A percentile compares a stretch with the other conserved stretches of the same genome.
Conservation (phyloP, 306 rosid species). For the Coriaria nepalensis region DNA sequence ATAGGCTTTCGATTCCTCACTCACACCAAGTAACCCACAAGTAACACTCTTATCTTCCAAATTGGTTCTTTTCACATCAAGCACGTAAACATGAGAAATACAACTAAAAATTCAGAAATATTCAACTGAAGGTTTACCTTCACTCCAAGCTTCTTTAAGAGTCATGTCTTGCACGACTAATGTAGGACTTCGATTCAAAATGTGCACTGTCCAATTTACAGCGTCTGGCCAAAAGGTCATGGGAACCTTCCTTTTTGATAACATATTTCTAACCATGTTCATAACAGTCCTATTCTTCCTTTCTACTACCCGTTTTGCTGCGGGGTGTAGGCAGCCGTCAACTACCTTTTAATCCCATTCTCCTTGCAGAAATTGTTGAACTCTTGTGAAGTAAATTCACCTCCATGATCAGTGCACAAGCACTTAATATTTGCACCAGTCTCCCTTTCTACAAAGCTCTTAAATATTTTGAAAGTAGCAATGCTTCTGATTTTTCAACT, state of each 20-base stretch:
- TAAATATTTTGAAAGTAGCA: background rate
- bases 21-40: background rate
- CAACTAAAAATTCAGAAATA: background rate
- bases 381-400: background rate
- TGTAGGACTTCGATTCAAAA: background rate
- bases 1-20: background rate
- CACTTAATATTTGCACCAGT: background rate
- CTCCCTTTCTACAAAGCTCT: slow-evolving; percentile 3
- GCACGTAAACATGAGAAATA: background rate
- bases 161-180: background rate
- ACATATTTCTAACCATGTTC: background rate
- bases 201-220: background rate
- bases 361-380: slow-evolving; percentile 2
- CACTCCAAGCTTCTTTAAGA: background rate
- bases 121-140: background rate
- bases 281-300: background rate
- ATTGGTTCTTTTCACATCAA: background rate
- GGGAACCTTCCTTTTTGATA: background rate
- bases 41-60: background rate
- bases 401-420: background rate
- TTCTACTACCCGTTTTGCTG: slow-evolving; percentile 4
- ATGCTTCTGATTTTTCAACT: slow-evolving; percentile 3
- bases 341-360: slow-evolving; percentile 9
- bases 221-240: background rate
- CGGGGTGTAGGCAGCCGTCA: slow-evolving; percentile 6